A percentile compares a stretch with the other conserved stretches of the same genome.
Evolutionary conservation across 768 basidiomycete genomes (phyloP).

Genomic region (Cystofilobasidium capitatum): DNA sequence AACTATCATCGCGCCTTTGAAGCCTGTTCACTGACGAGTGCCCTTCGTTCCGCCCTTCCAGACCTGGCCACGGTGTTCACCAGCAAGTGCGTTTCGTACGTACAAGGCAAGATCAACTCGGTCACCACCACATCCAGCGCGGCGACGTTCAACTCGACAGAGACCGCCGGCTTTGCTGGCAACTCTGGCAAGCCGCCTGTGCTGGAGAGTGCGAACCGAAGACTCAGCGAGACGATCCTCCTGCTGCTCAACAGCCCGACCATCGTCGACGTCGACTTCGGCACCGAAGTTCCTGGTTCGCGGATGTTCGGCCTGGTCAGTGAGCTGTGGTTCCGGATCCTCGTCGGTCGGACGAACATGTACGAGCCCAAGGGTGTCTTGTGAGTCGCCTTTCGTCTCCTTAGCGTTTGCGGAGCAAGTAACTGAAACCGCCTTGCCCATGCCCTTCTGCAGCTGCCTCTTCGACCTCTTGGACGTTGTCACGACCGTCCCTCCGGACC

Average conservation of each 20-base stretch:
- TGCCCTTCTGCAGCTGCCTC: constrained; percentile 30
- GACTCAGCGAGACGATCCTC: constrained; percentile 41
- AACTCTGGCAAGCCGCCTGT: constrained; percentile 43
- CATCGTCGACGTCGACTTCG: constrained; percentile 31
- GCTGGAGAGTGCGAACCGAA: constrained; percentile 43
- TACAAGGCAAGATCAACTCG: constrained; percentile 44
- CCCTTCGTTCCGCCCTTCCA: neutral
- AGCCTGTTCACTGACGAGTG: neutral
- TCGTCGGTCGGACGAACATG: constrained; percentile 41
- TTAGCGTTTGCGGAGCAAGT: neutral
- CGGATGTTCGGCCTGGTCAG: constrained; percentile 40
- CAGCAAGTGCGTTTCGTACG: constrained; percentile 43
- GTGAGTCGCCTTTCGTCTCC: constrained; percentile 21
- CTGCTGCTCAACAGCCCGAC: constrained; percentile 36
- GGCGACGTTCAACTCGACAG: constrained; percentile 40
- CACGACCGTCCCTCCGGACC: constrained; percentile 36
- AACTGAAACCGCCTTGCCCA: too few relatives aligned
- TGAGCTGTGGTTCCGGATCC: constrained; percentile 40
- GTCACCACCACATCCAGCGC: constrained; percentile 41
- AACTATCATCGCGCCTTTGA: too few relatives aligned
- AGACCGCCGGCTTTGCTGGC: constrained; percentile 41
- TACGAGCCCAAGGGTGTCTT: constrained; percentile 44
- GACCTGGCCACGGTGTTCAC: constrained; percentile 42
- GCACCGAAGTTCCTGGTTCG: constrained; percentile 30
- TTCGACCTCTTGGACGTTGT: constrained; percentile 43